A percentile compares a stretch with the other conserved stretches of the same genome.
Conservation (phyloP, 1,284 basidiomycete genomes). For the Singerocomus inundabilis region DNA sequence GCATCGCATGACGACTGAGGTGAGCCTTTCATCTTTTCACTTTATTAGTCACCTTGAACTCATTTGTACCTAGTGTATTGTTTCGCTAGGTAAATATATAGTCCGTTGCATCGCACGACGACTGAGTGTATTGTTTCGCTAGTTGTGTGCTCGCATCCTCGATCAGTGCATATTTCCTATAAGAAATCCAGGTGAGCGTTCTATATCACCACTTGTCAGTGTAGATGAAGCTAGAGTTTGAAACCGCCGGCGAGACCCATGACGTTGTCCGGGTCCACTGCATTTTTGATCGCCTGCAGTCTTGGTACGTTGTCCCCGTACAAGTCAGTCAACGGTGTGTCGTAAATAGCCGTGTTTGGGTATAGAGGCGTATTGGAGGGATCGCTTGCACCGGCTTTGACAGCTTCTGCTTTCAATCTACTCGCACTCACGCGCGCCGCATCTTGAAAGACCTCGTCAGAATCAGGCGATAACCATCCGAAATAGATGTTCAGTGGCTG, state of each 20-base stretch:
- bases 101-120: no score
- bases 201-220: neutral
- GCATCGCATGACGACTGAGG: no score
- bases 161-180: no score
- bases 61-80: no score
- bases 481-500: conserved; percentile 48
- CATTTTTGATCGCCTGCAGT: conserved; percentile 39
- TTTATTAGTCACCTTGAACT: no score
- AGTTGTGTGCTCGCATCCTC: no score
- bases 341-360: conserved; percentile 49
- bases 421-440: conserved; percentile 40
- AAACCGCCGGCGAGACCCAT: conserved; percentile 51
- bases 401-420: conserved; percentile 29
- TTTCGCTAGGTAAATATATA: no score
- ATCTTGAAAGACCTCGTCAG: conserved; percentile 41
- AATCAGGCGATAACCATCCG: conserved; percentile 36
- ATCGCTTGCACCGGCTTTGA: conserved; percentile 29
- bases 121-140: no score
- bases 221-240: conserved; percentile 4
- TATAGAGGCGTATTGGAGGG: conserved; percentile 46
- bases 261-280: conserved; percentile 48
- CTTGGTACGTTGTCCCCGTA: conserved; percentile 45
- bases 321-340: conserved; percentile 43
- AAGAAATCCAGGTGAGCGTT: neutral
- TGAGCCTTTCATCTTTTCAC: no score